Evolutionary conservation across 2,329 filamentous ascomycete genomes (phyloP), one percentile per base, ranked within the genome.

Genomic region (Penicillium sp.): DNA sequence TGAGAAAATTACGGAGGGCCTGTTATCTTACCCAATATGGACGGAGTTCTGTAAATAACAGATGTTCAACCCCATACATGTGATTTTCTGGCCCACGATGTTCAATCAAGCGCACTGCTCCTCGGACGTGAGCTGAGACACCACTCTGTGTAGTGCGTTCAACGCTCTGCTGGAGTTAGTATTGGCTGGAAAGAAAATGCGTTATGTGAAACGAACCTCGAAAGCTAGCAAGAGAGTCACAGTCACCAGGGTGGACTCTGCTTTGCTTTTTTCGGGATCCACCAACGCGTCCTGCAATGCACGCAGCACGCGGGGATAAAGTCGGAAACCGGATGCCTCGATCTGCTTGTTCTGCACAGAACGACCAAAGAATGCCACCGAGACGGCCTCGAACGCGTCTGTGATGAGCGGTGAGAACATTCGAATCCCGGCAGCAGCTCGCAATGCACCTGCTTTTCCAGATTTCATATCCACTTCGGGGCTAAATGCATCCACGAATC

Each of bases 401-500:
- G 63, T 64, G 10, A 76, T 68, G 13, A 76, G 64, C 3, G 74
- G 73, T 0, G 73, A 75, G 38, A 75, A 76, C 72, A 76, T 75
- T 49, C 74, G 72, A 45, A 76, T 75, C 15, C 65, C 69, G 0
- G 74, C 74, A 5, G 73, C 74, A 13, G 70, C 69, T 35, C 74
- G 70, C 19, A 76, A 50, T 17, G 74, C 73, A 21, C 72, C 73
- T 4, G 74, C 73, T 21, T 67, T 68, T 5, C 74, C 74, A 5
- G 69, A 65, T 31, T 71, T 74, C 1, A 62, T 50, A 43, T 74
- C 70, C 5, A 76, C 73, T 39, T 75, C 61, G 1, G 74, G 74
- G 51, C 73, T 75, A 38, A 76, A 76, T 6, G 73, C 74, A 53
- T 76, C 74, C 8, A 76, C 67, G 33, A 76, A 76, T 5, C 73